phyloP scores from a whole-genome alignment of 1,284 basidiomycete species.

The Crepidotus sp. region DNA sequence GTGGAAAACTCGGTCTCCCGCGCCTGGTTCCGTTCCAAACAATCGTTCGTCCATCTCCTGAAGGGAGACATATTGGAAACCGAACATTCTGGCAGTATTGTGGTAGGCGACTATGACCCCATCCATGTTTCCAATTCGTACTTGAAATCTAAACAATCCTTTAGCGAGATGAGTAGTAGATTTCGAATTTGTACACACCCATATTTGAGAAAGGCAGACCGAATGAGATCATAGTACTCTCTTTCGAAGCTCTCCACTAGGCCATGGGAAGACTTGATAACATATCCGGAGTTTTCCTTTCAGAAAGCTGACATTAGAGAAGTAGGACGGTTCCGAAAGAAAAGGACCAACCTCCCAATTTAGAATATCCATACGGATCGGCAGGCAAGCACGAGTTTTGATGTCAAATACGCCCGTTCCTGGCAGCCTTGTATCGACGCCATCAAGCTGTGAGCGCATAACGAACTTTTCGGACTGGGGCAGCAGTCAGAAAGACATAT shows the following conservation, averaged over 20 bases:
- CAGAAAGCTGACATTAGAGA: conserved; percentile 1
- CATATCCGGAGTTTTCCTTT: conserved; percentile 70
- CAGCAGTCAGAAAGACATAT: not conserved
- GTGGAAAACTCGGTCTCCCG: conserved; percentile 72
- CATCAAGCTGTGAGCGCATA: conserved; percentile 95
- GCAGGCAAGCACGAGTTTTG: conserved; percentile 85
- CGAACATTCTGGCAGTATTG: conserved; percentile 83
- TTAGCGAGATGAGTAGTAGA: conserved; percentile 1
- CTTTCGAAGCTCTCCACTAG: conserved; percentile 71
- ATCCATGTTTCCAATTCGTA: conserved; percentile 95
- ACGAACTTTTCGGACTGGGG: conserved; percentile 66
- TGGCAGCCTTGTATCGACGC: conserved; percentile 72
- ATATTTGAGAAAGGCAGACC: conserved; percentile 94
- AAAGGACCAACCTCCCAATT: conserved; percentile 59
- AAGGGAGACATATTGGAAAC: conserved; percentile 89
- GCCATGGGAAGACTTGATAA: conserved; percentile 59
- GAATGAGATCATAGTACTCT: conserved; percentile 88
- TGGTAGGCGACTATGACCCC: conserved; percentile 95
- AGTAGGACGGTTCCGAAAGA: not conserved
- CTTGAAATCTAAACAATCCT: conserved; percentile 67
- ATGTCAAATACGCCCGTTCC: conserved; percentile 92
- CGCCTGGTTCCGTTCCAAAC: conserved; percentile 49
- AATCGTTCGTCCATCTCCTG: conserved; percentile 82
- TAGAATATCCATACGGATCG: conserved; percentile 79
- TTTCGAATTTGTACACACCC: conserved; percentile 36